Base-by-base conservation (phyloP, 1,139 yeast species). In the Spathaspora jeffriesii region DNA sequence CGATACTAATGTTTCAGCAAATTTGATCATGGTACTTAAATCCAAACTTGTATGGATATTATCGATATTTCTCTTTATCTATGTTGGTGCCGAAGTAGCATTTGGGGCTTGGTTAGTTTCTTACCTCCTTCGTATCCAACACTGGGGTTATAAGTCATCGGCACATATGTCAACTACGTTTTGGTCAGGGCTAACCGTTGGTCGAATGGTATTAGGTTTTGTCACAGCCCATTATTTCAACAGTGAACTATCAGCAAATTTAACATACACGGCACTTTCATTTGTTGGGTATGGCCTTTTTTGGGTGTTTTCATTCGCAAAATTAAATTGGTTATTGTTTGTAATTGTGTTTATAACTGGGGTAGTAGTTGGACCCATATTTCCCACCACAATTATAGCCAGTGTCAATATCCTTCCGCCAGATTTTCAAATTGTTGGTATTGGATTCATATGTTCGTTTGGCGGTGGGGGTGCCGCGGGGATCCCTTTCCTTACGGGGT, bases 381-480 rank as follows among this genome's bases (percentile, higher is more conserved):
- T 85, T 65, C 93, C 96, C 0, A 84, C 93, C 9, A 81, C 88
- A 0, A 81, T 87, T 47, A 80, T 87, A 11, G 76, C 87, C 6
- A 74, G 90, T 5, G 65, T 87, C 44, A 81, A 82, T 44, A 69
- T 82, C 2, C 63, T 89, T 40, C 96, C 96, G 0, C 66, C 70
- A 22, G 74, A 75, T 43, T 67, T 76, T 47, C 90, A 88, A 50
- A 79, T 88, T 9, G 69, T 82, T 8, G 93, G 91, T 0, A 76
- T 89, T 6, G 95, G 96, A 1, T 74, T 88, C 46, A 81, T 86
- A 20, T 84, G 92, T 46, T 91, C 96, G 0, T 65, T 88, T 52
- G 95, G 95, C 5, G 78, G 78, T 4, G 83, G 86, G 11, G 96
- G 95, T 2, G 89, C 87, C 10, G 96, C 96, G 0, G 74, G 81